These are phyloP conservation scores for Apiospora saccharicola DNA, from an alignment of 2,329 filamentous ascomycete genomes.

Conservation along the genomic window DNA sequence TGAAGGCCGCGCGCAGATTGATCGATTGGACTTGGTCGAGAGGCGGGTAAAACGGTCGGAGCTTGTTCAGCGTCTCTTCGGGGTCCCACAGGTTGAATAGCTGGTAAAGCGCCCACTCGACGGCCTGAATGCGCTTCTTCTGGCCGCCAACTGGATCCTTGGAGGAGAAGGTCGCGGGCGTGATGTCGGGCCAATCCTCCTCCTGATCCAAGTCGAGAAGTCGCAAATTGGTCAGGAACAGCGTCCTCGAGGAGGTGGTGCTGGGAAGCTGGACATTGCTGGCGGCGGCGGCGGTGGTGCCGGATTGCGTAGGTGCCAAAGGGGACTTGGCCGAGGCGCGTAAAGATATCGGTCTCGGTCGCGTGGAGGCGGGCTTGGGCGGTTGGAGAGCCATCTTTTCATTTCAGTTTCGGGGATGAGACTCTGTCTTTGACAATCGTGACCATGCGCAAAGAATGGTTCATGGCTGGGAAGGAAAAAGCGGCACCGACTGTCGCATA, in stretches of 20 bases:
- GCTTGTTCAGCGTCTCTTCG: constrained; percentile 77
- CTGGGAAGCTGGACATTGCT: not conserved
- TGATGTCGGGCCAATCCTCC: constrained; percentile 83
- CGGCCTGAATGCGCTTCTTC: constrained; percentile 80
- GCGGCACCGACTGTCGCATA: not conserved
- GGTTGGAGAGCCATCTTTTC: constrained; percentile 7
- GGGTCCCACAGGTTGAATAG: constrained; percentile 87
- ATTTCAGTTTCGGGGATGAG: not conserved
- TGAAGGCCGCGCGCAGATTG: constrained; percentile 85
- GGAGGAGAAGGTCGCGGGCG: constrained; percentile 71
- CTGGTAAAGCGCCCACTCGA: constrained; percentile 92
- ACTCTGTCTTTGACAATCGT: constrained; percentile 13
- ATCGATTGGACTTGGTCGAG: constrained; percentile 89
- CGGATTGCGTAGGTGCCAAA: not conserved
- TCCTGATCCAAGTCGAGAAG: constrained; percentile 80
- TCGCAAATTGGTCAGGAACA: constrained; percentile 85
- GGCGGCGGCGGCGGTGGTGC: not conserved
- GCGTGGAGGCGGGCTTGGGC: constrained; percentile 2
- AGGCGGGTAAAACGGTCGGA: constrained; percentile 90
- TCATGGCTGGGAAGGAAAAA: not conserved
- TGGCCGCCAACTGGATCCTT: constrained; percentile 74
- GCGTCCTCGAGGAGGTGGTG: constrained; percentile 56
- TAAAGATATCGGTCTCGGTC: constrained; percentile 15
- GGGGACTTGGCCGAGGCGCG: constrained; percentile 4
- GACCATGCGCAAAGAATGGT: not conserved